Percentiles rank a stretch among this genome's conserved stretches.
phyloP scores from a whole-genome alignment of 139 green algal species.

The Nannochloris sp. region DNA sequence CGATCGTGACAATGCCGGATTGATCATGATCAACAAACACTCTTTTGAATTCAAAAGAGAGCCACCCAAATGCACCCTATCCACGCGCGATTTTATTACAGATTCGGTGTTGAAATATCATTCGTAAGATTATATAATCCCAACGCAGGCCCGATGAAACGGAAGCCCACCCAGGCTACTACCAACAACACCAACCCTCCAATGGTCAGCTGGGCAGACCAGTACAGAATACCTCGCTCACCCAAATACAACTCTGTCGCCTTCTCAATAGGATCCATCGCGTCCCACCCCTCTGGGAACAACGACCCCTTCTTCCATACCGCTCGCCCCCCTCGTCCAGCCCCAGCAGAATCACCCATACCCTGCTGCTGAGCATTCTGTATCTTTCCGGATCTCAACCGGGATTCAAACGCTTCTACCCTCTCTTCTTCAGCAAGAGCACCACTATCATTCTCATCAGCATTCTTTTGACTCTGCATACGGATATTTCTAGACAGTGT shows the following conservation, averaged over 20 bases:
- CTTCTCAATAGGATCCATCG: slow-evolving; percentile 48
- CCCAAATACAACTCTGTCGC: slow-evolving; percentile 60
- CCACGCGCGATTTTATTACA: not conserved
- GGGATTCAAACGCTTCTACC: slow-evolving; percentile 31
- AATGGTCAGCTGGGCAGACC: slow-evolving; percentile 40
- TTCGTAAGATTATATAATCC: slow-evolving; percentile 66
- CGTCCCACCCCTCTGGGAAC: slow-evolving; percentile 69
- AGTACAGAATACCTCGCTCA: slow-evolving; percentile 66
- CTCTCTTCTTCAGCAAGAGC: slow-evolving; percentile 16
- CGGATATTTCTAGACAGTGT: no score
- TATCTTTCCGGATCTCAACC: not conserved
- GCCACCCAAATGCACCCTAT: no score
- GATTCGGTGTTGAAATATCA: slow-evolving; percentile 34
- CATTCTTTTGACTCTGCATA: not conserved
- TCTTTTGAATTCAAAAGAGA: no score
- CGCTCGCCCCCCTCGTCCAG: slow-evolving; percentile 4
- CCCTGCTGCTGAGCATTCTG: not conserved
- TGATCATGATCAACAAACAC: no score
- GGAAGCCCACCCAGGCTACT: slow-evolving; percentile 66
- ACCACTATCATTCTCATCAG: not conserved
- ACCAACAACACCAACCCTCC: slow-evolving; percentile 31
- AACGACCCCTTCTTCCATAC: slow-evolving; percentile 65
- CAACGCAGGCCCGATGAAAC: slow-evolving; percentile 60
- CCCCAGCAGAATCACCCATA: not conserved
- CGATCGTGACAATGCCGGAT: no score